Evolutionary conservation across 192 early-diverging fungal genomes (phyloP), one percentile per base, ranked within the genome.

Genomic region (Podila clonocystis): DNA sequence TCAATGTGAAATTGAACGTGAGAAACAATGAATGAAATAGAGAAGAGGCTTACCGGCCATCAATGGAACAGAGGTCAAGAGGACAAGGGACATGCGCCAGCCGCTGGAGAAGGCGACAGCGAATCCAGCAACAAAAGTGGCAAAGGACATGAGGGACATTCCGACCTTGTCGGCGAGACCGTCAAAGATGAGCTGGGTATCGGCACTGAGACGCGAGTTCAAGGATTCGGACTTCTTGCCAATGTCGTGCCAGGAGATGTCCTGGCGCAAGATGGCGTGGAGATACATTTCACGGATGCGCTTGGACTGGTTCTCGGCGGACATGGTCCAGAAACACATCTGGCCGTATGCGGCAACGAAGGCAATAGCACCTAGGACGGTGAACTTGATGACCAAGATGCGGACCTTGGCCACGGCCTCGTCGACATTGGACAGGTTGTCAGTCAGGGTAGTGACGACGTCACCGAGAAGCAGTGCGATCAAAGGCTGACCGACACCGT

Each of bases 201-300:
- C 96, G 33, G 90, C 86, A 57, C 94, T 92, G 33, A 98, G 91
- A 31, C 96, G 93, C 20, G 95, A 95, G 6, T 94, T 93, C 41
- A 98, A 87, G 58, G 93, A 93, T 34, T 85, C 84, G 58, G 94
- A 93, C 34, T 95, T 90, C 50, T 90, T 89, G 59, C 84, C 85
- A 31, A 85, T 87, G 63, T 98, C 97, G 74, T 97, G 97, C 91
- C 94, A 98, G n/a, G 91, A 93, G 68, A 95, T 90, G 34, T 97
- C 91, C 80, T 97, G 96, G 50, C 94, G 86, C 68, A 98, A 85
- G 62, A 97, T 91, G 5, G 93, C 82, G 31, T 85, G 84, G 30
- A 97, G 85, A 68, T 96, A 98, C 15, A 60, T 59, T 73, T 94
- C 89, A 12, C 96, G 87, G 58, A 97, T 91, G 26, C 70, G 70